Evolutionary conservation across 225 moss, liverwort and hornwort genomes (phyloP).

Genomic region (Climacium dendroides): DNA sequence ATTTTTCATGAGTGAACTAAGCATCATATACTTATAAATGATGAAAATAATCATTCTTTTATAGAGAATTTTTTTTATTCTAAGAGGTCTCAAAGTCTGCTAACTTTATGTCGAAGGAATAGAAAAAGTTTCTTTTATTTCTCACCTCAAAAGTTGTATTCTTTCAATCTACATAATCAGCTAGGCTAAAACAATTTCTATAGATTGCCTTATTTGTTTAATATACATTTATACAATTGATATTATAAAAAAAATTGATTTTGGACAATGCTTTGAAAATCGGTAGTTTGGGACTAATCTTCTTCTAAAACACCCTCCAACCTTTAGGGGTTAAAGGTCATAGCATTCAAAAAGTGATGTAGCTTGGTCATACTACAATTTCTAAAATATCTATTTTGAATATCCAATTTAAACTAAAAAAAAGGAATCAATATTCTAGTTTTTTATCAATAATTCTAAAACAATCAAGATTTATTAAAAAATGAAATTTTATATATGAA

Average conservation of each 20-base stretch:
- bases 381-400: background rate
- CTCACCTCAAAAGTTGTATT: too few species aligned
- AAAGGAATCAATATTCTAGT: background rate
- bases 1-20: too few species aligned
- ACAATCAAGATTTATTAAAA: background rate
- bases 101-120: too few species aligned
- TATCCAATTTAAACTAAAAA: background rate
- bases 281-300: too few species aligned
- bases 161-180: too few species aligned
- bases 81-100: background rate
- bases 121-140: too few species aligned
- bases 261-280: too few species aligned
- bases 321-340: rapidly evolving
- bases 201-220: too few species aligned
- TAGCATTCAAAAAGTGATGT: background rate
- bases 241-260: too few species aligned
- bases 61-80: background rate
- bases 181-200: too few species aligned
- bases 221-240: too few species aligned
- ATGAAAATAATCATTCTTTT: background rate
- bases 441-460: background rate
- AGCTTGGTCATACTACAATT: background rate
- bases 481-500: background rate
- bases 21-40: background rate
- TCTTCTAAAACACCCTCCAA: too few species aligned